Evolutionary conservation across 345 rosid species (phyloP), one percentile per base, ranked within the genome.

Genomic region (Camelina sativa): DNA sequence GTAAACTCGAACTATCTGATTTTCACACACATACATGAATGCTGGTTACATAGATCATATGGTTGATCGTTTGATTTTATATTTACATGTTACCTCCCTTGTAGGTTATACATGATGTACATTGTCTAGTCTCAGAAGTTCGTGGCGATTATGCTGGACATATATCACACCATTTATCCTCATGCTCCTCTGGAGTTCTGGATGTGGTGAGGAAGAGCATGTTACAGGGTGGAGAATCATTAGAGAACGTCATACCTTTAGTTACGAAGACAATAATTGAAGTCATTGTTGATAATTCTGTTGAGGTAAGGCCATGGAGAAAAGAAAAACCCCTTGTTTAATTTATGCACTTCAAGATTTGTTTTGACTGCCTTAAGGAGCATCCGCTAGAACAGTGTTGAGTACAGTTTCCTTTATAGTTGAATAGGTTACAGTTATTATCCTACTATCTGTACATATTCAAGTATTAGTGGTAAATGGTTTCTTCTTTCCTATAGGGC

Each of bases 41-140:
- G 1, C 41, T 61, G 68, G 69, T 69, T 11, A 22, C 4, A n/a
- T 50, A 7, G 11, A 59, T 34, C 52, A 30, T 64, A 12, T 38
- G 48, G 37, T 17, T 63, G 32, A 64, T 62, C 37, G 7, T 8
- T 67, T 23, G 7, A 17, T 16, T 46, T 11, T 59, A 56, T 67
- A 79, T 66, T 74, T 38, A 76, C 71, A 58, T n/a, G 53, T 48
- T 48, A n/a, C 22, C 53, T 48, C 69, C 73, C 71, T 74, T 88
- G 84, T 92, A 94, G 97, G 79, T 94, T 75, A 85, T 94, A 79
- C 91, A 91, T 76, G 96, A 93, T 76, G 71, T 89, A 75, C 81
- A 78, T 75, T 80, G 76, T 75, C 83, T 91, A 78, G 87, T 79
- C 56, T 74, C 80, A 35, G 93, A 86, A 82, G 83, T 91, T 47